phyloP scores from a whole-genome alignment of 2,329 filamentous ascomycete species.

The Diaporthe nobilis region DNA sequence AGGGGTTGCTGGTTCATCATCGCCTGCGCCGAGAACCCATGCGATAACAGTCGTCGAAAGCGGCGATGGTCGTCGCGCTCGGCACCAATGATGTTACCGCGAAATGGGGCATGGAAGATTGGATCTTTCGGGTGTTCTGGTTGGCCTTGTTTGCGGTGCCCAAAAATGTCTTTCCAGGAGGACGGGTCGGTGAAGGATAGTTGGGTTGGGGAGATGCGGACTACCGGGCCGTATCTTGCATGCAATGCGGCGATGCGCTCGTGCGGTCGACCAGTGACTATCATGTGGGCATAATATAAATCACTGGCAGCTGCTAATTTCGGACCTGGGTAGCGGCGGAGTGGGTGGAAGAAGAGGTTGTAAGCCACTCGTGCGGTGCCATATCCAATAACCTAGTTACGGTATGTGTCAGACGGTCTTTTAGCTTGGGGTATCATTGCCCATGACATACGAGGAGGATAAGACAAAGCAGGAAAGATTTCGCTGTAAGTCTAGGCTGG shows the following conservation, averaged over 20 bases:
- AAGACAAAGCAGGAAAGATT: neutral
- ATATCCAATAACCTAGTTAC: neutral
- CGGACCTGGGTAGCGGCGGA: conserved; percentile 35
- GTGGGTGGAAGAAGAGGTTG: conserved; percentile 40
- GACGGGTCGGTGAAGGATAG: conserved; percentile 14
- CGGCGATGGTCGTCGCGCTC: conserved; percentile 21
- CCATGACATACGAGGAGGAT: neutral
- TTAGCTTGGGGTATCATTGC: neutral
- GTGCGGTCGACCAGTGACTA: neutral
- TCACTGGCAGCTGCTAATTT: neutral
- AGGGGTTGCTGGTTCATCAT: conserved; percentile 21
- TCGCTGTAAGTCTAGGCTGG: neutral
- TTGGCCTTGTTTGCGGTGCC: conserved; percentile 19
- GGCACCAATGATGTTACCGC: conserved; percentile 21
- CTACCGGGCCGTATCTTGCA: neutral
- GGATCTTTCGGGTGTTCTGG: conserved; percentile 14
- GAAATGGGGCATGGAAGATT: neutral
- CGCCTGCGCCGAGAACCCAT: conserved; percentile 2
- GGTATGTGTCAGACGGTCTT: neutral
- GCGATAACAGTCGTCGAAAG: conserved; percentile 2
- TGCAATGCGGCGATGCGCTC: neutral
- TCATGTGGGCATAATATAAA: conserved; percentile 8
- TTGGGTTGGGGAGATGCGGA: conserved; percentile 13
- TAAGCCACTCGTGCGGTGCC: conserved; percentile 1
- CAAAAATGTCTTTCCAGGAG: conserved; percentile 26